phyloP scores from a whole-genome alignment of 139 green algal species.

The Volvox reticuliferus region DNA sequence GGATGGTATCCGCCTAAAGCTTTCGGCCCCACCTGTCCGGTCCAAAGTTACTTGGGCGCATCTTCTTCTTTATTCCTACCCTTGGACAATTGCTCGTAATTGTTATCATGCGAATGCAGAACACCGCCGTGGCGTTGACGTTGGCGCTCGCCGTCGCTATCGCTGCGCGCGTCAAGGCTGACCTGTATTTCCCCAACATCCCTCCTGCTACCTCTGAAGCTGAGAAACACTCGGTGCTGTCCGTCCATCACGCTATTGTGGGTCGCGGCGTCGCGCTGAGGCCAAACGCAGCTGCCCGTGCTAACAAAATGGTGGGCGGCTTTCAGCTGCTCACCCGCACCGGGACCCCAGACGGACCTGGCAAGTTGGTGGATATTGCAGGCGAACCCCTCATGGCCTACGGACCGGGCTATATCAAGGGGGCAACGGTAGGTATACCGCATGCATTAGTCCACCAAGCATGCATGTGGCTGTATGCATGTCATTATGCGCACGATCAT shows the following conservation, averaged over 20 bases:
- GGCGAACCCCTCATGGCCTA: neutral
- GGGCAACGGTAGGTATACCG: neutral
- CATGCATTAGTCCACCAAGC: too few relatives aligned
- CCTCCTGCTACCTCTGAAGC: neutral
- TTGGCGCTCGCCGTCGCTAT: neutral
- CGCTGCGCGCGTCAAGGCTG: neutral
- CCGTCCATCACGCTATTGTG: neutral
- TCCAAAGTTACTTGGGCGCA: too few relatives aligned
- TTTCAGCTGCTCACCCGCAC: conserved; percentile 21
- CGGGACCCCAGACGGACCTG: neutral
- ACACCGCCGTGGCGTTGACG: neutral
- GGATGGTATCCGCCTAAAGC: too few relatives aligned
- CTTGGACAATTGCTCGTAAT: too few relatives aligned
- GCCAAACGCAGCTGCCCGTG: neutral
- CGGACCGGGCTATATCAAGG: neutral
- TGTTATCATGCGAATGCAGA: too few relatives aligned
- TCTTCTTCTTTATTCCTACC: too few relatives aligned
- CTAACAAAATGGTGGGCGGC: neutral
- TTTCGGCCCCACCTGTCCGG: too few relatives aligned
- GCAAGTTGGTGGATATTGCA: neutral
- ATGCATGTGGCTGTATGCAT: too few relatives aligned
- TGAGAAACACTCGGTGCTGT: conserved; percentile 21
- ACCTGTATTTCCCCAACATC: conserved; percentile 10
- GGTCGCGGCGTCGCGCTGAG: neutral
- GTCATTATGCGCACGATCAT: too few relatives aligned